These are phyloP conservation scores for Kokia cookei DNA, from an alignment of 441 rosid genomes.

Conservation along the genomic window DNA sequence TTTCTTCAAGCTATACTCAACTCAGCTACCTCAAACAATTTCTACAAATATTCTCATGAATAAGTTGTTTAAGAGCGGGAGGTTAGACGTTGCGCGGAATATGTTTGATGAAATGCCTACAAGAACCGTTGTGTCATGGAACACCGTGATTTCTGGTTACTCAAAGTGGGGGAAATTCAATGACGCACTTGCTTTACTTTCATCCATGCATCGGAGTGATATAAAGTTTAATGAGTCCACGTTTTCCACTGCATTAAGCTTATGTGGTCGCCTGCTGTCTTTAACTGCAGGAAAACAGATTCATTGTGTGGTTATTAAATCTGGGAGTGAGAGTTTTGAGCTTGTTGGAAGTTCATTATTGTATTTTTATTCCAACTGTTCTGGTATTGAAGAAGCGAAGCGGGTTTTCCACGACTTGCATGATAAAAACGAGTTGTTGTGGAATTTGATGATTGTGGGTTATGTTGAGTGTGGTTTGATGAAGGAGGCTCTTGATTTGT, in stretches of 20 bases:
- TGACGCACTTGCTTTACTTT: slow-evolving; percentile 5
- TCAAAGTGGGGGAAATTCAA: slow-evolving; percentile 24
- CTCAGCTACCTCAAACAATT: neutral
- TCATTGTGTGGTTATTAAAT: slow-evolving; percentile 18
- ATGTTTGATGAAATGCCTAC: slow-evolving; percentile 27
- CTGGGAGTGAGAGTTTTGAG: slow-evolving; percentile 30
- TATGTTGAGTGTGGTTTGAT: slow-evolving; percentile 38
- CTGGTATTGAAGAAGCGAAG: slow-evolving; percentile 26
- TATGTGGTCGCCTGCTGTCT: slow-evolving; percentile 30
- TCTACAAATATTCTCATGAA: neutral
- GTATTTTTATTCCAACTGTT: slow-evolving; percentile 36
- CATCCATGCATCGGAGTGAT: slow-evolving; percentile 22
- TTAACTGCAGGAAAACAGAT: slow-evolving; percentile 27
- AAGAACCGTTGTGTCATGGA: slow-evolving; percentile 38
- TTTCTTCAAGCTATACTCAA: neutral
- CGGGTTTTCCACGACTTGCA: slow-evolving; percentile 35
- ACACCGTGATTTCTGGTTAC: slow-evolving; percentile 39
- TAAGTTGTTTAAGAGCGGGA: slow-evolving; percentile 21
- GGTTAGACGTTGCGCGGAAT: slow-evolving; percentile 21
- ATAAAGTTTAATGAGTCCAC: slow-evolving; percentile 35
- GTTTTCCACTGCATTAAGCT: slow-evolving; percentile 31
- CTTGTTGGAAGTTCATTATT: slow-evolving; percentile 38
- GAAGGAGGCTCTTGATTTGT: slow-evolving; percentile 34
- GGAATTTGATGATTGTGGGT: slow-evolving; percentile 41
- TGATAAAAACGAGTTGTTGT: slow-evolving; percentile 29